A percentile compares a stretch with the other conserved stretches of the same genome.
These are phyloP conservation scores for Ogataea wickerhamii DNA, from an alignment of 805 yeast genomes.

Conservation along the genomic window DNA sequence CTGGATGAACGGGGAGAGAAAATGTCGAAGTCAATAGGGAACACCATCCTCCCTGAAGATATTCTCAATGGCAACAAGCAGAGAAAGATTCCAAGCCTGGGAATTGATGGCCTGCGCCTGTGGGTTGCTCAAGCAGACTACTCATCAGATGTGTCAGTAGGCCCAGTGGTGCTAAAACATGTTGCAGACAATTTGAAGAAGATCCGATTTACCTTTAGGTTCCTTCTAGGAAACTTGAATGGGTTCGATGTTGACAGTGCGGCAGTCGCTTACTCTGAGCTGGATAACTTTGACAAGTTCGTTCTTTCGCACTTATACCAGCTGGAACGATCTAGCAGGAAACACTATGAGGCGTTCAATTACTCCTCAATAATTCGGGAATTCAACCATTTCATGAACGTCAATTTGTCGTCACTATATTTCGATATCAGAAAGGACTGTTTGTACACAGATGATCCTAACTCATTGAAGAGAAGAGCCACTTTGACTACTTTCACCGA, in stretches of 20 bases:
- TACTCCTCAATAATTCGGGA: slow-evolving; percentile 69
- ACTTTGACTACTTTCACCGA: slow-evolving; percentile 63
- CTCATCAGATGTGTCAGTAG: slow-evolving; percentile 72
- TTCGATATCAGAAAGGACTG: slow-evolving; percentile 85
- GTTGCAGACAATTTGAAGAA: slow-evolving; percentile 81
- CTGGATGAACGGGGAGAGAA: slow-evolving; percentile 81
- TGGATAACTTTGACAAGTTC: slow-evolving; percentile 54
- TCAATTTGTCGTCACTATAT: slow-evolving; percentile 74
- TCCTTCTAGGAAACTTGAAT: slow-evolving; percentile 72
- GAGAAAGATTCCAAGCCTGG: slow-evolving; percentile 56
- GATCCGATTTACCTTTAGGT: slow-evolving; percentile 75
- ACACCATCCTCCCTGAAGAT: slow-evolving; percentile 65
- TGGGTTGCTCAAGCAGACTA: slow-evolving; percentile 91
- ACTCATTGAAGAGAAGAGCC: slow-evolving; percentile 49
- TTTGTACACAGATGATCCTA: slow-evolving; percentile 62
- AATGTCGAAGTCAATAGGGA: slow-evolving; percentile 93
- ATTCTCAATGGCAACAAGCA: slow-evolving; percentile 60
- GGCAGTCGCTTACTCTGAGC: slow-evolving; percentile 37
- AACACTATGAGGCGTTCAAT: slow-evolving; percentile 53
- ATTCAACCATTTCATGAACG: slow-evolving; percentile 68
- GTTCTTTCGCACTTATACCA: slow-evolving; percentile 52
- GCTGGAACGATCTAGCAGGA: slow-evolving; percentile 40
- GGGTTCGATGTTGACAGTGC: slow-evolving; percentile 23
- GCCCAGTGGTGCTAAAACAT: slow-evolving; percentile 66
- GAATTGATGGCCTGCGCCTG: slow-evolving; percentile 86